Evolutionary conservation across 495 filamentous ascomycete genomes (phyloP).

Genomic region (Talaromyces borbonicus): DNA sequence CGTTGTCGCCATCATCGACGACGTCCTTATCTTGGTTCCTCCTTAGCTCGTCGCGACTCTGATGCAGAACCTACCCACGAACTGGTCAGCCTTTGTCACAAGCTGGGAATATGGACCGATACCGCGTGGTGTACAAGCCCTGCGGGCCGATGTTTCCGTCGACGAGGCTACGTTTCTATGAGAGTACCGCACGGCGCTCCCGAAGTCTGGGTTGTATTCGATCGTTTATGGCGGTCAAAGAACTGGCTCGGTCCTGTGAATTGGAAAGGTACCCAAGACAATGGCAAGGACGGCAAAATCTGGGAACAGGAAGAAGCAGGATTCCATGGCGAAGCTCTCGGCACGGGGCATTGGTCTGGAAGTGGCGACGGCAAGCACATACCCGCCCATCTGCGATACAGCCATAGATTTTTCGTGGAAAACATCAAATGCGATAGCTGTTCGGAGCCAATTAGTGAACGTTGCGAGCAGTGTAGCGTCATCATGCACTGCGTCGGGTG

Average conservation of each 20-base stretch:
- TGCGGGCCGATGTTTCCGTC: constrained; percentile 45
- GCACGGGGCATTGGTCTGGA: constrained; percentile 30
- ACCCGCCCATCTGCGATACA: constrained; percentile 45
- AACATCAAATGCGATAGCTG: constrained; percentile 46
- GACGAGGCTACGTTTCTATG: constrained; percentile 48
- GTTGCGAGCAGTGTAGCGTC: constrained; percentile 54
- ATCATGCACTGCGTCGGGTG: constrained; percentile 56
- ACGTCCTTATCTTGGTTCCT: constrained; percentile 47
- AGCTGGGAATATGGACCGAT: constrained; percentile 53
- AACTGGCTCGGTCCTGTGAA: constrained; percentile 45
- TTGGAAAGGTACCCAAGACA: constrained; percentile 12
- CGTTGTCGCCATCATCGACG: constrained; percentile 52
- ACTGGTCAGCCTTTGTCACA: constrained; percentile 50
- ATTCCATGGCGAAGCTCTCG: constrained; percentile 45
- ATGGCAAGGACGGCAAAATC: constrained; percentile 36
- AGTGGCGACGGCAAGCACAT: constrained; percentile 44
- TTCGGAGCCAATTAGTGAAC: constrained; percentile 39
- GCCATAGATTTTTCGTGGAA: constrained; percentile 44
- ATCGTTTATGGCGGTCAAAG: constrained; percentile 50
- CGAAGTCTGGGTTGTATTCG: constrained; percentile 57
- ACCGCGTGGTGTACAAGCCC: constrained; percentile 56
- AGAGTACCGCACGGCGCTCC: constrained; percentile 40
- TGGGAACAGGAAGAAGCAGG: constrained; percentile 52
- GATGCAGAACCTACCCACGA: constrained; percentile 55
- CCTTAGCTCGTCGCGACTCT: constrained; percentile 45